Base-by-base conservation (phyloP, 306 rosid species). In the Chamaecrista fasciculata region DNA sequence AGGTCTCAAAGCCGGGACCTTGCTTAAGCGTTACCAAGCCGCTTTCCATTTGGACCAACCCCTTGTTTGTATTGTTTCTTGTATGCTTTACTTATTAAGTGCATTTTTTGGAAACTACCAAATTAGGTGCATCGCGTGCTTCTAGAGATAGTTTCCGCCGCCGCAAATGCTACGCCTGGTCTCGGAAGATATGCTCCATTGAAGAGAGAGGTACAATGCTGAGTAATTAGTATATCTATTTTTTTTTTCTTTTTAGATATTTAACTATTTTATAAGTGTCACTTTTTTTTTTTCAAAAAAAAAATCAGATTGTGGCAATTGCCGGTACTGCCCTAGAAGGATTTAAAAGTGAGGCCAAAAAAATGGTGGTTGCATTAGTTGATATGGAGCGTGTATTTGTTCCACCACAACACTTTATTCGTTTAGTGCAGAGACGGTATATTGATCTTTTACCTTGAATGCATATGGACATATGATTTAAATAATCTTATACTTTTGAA, bases 351-450 rank as follows among this genome's bases (percentile, higher is more conserved):
- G 98, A 93, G 73, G 87, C 98, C 15, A 90, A 82, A 83, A 90
- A 85, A 63, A 90, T 93, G 96, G 98, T 93, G 69, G 89, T 93
- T 81, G 93, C 96, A 16, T 81, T 93, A 46, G 96, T 93, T 67
- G 98, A 93, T 77, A 93, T 92, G 98, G 98, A 92, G 78, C 91
- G 98, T 40, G 91, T 92, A 80, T 92, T 89, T 89, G 98, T 92
- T 71, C 98, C 98, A 21, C 98, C 98, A 11, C 98, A 92, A 46
- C 98, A 92, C 72, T 92, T 92, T 36, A 92, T 92, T 75, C 96
- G 98, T 76, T 84, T 92, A 62, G 93, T 92, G 77, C 96, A 92
- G 80, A 84, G 98, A 76, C 87, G 98, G 98, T 93, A 86, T 63
- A 81, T 44, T 59, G 53, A 63, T 61, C 53, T 31, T 25, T 58